Base-by-base conservation (phyloP, 495 filamentous ascomycete genomes). In the Xylaria longipes region DNA sequence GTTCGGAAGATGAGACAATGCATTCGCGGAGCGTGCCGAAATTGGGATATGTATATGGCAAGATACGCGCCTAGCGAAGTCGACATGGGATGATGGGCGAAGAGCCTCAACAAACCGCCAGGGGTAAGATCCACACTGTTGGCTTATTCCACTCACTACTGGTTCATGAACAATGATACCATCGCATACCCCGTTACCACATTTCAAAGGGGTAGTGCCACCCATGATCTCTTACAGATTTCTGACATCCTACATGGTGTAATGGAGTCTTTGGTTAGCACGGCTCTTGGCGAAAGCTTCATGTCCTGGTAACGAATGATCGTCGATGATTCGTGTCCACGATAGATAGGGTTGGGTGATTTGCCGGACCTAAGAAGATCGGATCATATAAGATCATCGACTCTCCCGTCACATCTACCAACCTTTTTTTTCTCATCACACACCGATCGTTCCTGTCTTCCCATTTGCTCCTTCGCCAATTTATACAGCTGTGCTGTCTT, bases 401-500 rank as follows among this genome's bases (percentile, higher is more conserved):
- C 64, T 60, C 69, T 43, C 63, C 74, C 76, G 65, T 70, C 25
- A 22, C 54, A 54, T 43, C 45, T 69, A 56, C 48, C 39, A 29
- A 6, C 50, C 65, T 71, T 82, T 78, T 78, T 27, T 70, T 74
- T 68, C 43, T 58, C 70, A 74, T 76, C 48, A 71, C 70, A 81
- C 73, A 57, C 78, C 82, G 48, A 87, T 72, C 54, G 31, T 75
- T 65, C 58, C 60, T 66, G 62, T 70, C 29, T 17, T 56, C 25
- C 27, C 52, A 14, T 39, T 54, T 60, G 48, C 31, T 15, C 64
- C 31, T 45, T n/a, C 33, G 17, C 14, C 22, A 25, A 15, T 27
- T 66, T 48, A 39, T 68, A 72, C 77, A 79, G 77, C 77, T 79
- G 77, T 74, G 77, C 77, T 79, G 77, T 72, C 69, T 50, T 75